Conservation (phyloP, 345 rosid species). For the Lepidium aucheri region DNA sequence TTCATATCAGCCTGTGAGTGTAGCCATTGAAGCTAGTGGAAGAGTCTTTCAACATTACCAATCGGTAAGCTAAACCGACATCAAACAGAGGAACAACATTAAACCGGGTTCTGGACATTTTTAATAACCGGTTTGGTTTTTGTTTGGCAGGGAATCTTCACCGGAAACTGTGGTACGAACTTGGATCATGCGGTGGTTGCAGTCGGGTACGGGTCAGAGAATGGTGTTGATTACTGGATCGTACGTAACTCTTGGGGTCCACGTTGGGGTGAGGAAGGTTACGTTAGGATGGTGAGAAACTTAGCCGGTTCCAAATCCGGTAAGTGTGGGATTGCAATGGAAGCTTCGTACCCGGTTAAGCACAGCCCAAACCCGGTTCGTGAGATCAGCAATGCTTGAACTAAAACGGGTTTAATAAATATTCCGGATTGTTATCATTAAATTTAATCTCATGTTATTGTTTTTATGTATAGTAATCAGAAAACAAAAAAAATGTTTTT, state of each 20-base stretch:
- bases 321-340: slow-evolving; percentile 74
- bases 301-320: slow-evolving; percentile 33
- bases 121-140: background rate
- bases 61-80: slow-evolving; percentile 38
- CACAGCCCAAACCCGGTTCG: slow-evolving; percentile 37
- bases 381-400: slow-evolving; percentile 45
- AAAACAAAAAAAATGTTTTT: background rate
- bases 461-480: slow-evolving; percentile 21
- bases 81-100: background rate
- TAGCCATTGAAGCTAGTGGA: slow-evolving; percentile 96
- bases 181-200: slow-evolving; percentile 78
- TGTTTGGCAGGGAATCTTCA: slow-evolving; percentile 58
- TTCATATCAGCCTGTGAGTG: slow-evolving; percentile 77
- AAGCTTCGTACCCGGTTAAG: slow-evolving; percentile 77
- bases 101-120: background rate
- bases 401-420: background rate
- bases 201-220: slow-evolving; percentile 78
- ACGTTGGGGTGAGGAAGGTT: slow-evolving; percentile 79
- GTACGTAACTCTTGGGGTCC: slow-evolving; percentile 91
- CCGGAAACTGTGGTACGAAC: slow-evolving; percentile 54
- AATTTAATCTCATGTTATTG: slow-evolving; percentile 6
- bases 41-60: slow-evolving; percentile 63
- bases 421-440: slow-evolving; percentile 1
- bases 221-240: slow-evolving; percentile 73
- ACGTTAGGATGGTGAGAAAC: slow-evolving; percentile 64